Conservation (phyloP, 2,329 filamentous ascomycete species). For the Fusarium poae region DNA sequence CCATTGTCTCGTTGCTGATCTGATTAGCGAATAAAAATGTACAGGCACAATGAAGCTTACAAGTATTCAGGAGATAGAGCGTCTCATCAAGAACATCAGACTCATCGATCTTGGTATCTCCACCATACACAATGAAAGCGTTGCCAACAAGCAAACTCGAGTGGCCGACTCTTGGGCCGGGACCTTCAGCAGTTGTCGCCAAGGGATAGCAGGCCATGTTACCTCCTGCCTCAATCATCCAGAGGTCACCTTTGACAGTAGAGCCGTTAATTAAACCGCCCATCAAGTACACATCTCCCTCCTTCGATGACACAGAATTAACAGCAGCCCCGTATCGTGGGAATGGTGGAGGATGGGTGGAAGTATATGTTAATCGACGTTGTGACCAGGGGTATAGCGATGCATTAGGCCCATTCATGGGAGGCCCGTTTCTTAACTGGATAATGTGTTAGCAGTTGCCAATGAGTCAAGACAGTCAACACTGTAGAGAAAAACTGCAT, state of each 20-base stretch:
- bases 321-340: slow-evolving; percentile 97
- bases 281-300: slow-evolving; percentile 98
- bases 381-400: slow-evolving; percentile 98
- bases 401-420: slow-evolving; percentile 71
- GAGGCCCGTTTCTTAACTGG: slow-evolving; percentile 69
- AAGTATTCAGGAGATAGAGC: slow-evolving; percentile 95
- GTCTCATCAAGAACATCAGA: slow-evolving; percentile 93
- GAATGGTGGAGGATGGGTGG: slow-evolving; percentile 86
- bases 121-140: slow-evolving; percentile 98
- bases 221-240: slow-evolving; percentile 94
- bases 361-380: slow-evolving; percentile 85
- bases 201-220: slow-evolving; percentile 93
- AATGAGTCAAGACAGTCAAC: neutral
- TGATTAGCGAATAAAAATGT: slow-evolving; percentile 36
- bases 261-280: slow-evolving; percentile 94
- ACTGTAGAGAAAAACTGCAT: neutral
- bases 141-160: slow-evolving; percentile 95
- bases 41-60: slow-evolving; percentile 67
- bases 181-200: slow-evolving; percentile 91
- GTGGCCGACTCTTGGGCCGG: slow-evolving; percentile 94
- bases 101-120: slow-evolving; percentile 97
- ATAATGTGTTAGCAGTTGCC: slow-evolving; percentile 26
- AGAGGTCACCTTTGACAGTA: slow-evolving; percentile 95
- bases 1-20: slow-evolving; percentile 93
- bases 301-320: slow-evolving; percentile 92